A percentile compares a stretch with the other conserved stretches of the same genome.
These are phyloP conservation scores for Ligustrum vulgare DNA, from an alignment of 257 asterid genomes.

Conservation along the genomic window DNA sequence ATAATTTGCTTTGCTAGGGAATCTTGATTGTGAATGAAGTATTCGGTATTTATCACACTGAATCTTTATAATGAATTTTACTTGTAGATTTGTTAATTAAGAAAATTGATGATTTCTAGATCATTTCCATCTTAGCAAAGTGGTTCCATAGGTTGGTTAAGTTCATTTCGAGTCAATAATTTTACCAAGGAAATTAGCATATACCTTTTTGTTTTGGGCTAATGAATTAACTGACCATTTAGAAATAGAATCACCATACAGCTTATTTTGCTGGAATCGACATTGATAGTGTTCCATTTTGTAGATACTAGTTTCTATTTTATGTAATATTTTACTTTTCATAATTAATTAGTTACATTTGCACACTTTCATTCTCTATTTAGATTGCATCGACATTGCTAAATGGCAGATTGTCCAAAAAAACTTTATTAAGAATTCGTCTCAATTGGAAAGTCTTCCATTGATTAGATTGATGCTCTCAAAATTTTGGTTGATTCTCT, in stretches of 20 bases:
- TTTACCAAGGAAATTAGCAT: too few relatives aligned
- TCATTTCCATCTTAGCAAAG: constrained; percentile 42
- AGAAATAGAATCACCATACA: too few relatives aligned
- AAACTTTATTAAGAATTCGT: constrained; percentile 66
- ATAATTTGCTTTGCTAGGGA: not conserved
- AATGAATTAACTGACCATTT: too few relatives aligned
- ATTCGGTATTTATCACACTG: not conserved
- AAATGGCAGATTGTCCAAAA: constrained; percentile 79
- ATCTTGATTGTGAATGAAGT: not conserved
- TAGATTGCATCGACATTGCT: constrained; percentile 78
- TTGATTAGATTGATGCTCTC: constrained; percentile 74
- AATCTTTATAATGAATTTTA: not conserved
- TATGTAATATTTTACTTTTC: constrained; percentile 2
- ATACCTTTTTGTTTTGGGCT: too few relatives aligned
- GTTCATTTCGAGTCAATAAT: too few relatives aligned
- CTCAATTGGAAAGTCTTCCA: constrained; percentile 55
- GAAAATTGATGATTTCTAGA: constrained; percentile 34
- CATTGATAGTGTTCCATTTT: not conserved
- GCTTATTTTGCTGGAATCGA: not conserved
- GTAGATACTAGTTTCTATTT: constrained; percentile 2
- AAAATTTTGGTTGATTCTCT: constrained; percentile 81
- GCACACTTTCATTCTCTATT: constrained; percentile 15
- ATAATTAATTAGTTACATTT: constrained; percentile 12
- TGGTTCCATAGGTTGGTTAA: too few relatives aligned
- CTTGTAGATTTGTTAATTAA: too few relatives aligned